These are phyloP conservation scores for Backusella australiensis DNA, from an alignment of 192 early-diverging fungal genomes.

Conservation along the genomic window DNA sequence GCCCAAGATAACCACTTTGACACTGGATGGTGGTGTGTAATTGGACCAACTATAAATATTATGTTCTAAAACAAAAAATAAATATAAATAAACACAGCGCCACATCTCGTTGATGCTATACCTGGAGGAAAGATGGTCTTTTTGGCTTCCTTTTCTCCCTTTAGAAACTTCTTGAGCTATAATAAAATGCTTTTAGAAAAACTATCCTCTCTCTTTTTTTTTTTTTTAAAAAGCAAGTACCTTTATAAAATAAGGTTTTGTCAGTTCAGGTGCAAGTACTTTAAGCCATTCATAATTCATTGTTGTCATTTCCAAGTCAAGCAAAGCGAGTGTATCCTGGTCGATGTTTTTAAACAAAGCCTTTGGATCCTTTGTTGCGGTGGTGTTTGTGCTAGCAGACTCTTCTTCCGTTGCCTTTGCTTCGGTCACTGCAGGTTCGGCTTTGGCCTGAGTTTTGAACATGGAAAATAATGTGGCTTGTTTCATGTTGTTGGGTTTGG, in stretches of 20 bases:
- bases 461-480: slow-evolving; percentile 22
- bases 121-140: slow-evolving; percentile 72
- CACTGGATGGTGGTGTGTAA: slow-evolving; percentile 61
- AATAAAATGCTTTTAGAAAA: neutral
- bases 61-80: slow-evolving; percentile 23
- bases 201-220: neutral
- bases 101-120: neutral
- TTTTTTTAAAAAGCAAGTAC: slow-evolving; percentile 26
- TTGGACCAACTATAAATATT: slow-evolving; percentile 87
- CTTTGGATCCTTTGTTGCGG: neutral
- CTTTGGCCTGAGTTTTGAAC: slow-evolving; percentile 16
- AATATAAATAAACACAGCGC: neutral
- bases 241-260: slow-evolving; percentile 59
- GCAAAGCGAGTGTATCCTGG: slow-evolving; percentile 36
- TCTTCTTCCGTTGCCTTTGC: neutral
- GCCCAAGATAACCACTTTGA: slow-evolving; percentile 90
- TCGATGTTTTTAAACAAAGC: neutral
- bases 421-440: neutral
- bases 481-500: neutral
- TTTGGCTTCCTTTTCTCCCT: slow-evolving; percentile 45
- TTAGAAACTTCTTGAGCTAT: slow-evolving; percentile 71
- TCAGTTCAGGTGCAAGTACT: slow-evolving; percentile 56
- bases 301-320: slow-evolving; percentile 62
- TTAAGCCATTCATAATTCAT: slow-evolving; percentile 75
- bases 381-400: neutral